phyloP scores from a whole-genome alignment of 257 asterid species.

The Henckelia pumila region DNA sequence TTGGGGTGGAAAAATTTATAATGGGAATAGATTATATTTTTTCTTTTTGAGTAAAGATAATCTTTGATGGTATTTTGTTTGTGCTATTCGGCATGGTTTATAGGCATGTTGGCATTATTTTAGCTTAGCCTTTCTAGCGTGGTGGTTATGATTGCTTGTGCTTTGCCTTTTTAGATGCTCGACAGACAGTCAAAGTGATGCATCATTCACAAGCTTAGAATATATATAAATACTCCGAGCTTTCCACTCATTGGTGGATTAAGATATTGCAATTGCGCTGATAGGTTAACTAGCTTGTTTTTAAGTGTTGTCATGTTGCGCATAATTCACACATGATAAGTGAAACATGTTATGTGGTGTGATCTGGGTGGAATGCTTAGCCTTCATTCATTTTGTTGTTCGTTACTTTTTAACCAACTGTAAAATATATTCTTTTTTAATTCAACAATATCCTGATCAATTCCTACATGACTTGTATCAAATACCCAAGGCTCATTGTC shows the following conservation, averaged over 20 bases:
- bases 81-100: conserved; percentile 31
- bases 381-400: background rate
- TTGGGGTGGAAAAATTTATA: background rate
- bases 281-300: background rate
- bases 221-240: background rate
- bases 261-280: background rate
- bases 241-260: background rate
- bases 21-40: conserved; percentile 21
- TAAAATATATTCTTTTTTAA: no score
- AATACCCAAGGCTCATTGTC: background rate
- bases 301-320: background rate
- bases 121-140: background rate
- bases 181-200: background rate
- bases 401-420: no score
- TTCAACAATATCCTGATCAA: background rate
- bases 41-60: conserved; percentile 1
- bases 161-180: background rate
- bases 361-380: background rate
- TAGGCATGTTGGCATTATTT: no score
- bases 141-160: background rate
- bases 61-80: conserved; percentile 23
- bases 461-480: background rate
- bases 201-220: background rate
- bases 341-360: background rate
- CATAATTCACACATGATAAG: background rate